Conservation (phyloP, 768 basidiomycete genomes). For the Phlebiopsis flavidoalba region DNA sequence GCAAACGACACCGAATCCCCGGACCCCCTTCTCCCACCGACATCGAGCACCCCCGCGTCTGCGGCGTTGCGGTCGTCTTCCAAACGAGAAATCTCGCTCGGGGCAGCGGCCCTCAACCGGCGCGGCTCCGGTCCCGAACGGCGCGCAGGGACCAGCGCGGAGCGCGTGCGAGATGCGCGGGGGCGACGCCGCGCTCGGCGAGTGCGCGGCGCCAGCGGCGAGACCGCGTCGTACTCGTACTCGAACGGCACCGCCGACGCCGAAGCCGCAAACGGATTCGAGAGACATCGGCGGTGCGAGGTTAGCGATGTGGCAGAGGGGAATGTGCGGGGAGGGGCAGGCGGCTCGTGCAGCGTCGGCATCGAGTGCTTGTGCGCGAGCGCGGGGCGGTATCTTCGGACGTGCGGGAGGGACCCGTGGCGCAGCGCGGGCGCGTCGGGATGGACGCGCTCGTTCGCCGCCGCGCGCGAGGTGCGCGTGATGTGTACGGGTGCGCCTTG, state of each 20-base stretch:
- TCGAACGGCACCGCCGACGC: not conserved
- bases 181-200: constrained; percentile 5
- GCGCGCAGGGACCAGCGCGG: constrained; percentile 8
- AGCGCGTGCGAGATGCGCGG: constrained; percentile 8
- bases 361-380: constrained; percentile 11
- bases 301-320: too few relatives aligned
- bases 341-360: constrained; percentile 6
- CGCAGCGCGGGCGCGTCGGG: not conserved
- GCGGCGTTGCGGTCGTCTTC: constrained; percentile 3
- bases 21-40: too few relatives aligned
- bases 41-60: constrained; percentile 5
- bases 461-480: constrained; percentile 19
- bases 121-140: constrained; percentile 14
- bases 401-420: constrained; percentile 6
- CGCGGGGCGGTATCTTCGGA: not conserved
- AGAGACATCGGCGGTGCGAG: too few relatives aligned
- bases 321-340: constrained; percentile 4
- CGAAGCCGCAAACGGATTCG: too few relatives aligned
- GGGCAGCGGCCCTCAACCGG: constrained; percentile 24
- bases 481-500: constrained; percentile 23
- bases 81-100: constrained; percentile 23
- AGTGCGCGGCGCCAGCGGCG: too few relatives aligned
- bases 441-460: constrained; percentile 12
- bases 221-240: too few relatives aligned
- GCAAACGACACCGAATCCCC: too few relatives aligned